A percentile compares a stretch with the other conserved stretches of the same genome.
These are phyloP conservation scores for Lasiodiplodia sp. DNA, from an alignment of 2,329 filamentous ascomycete species.

Conservation along the genomic window DNA sequence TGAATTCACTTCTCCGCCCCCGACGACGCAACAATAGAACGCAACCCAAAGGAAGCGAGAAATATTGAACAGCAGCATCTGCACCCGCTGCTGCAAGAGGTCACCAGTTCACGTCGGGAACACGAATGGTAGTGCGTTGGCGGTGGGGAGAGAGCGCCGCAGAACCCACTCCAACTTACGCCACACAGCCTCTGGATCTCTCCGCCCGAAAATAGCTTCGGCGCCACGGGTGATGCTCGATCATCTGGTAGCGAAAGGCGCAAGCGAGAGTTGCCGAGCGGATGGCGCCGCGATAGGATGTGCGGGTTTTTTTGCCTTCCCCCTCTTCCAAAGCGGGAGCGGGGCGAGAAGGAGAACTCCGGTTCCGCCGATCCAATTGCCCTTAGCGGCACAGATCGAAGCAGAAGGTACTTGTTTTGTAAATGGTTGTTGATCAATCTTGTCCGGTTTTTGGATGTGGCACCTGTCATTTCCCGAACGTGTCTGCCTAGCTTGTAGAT, in stretches of 20 bases:
- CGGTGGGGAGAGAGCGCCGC: neutral
- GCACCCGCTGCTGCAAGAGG: neutral
- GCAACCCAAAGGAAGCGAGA: neutral
- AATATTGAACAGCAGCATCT: neutral
- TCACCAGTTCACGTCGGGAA: neutral
- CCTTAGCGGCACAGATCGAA: neutral
- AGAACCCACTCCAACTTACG: neutral
- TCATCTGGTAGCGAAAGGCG: neutral
- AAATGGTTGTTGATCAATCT: neutral
- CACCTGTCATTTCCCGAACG: neutral
- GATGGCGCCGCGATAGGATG: conserved; percentile 1
- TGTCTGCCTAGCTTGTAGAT: neutral
- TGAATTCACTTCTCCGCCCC: neutral
- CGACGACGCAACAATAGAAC: neutral
- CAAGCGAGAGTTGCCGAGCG: conserved; percentile 1
- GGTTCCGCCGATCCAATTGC: neutral
- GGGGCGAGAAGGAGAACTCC: neutral
- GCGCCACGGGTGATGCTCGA: neutral
- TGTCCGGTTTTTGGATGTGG: neutral
- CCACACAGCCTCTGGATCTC: neutral
- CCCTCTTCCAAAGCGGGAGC: neutral
- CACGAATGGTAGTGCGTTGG: neutral
- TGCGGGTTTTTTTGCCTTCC: neutral
- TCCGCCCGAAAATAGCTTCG: neutral
- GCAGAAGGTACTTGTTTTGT: neutral